Evolutionary conservation across 371 early-diverging fungal genomes (phyloP).

Genomic region (Zopfochytrium polystomum): DNA sequence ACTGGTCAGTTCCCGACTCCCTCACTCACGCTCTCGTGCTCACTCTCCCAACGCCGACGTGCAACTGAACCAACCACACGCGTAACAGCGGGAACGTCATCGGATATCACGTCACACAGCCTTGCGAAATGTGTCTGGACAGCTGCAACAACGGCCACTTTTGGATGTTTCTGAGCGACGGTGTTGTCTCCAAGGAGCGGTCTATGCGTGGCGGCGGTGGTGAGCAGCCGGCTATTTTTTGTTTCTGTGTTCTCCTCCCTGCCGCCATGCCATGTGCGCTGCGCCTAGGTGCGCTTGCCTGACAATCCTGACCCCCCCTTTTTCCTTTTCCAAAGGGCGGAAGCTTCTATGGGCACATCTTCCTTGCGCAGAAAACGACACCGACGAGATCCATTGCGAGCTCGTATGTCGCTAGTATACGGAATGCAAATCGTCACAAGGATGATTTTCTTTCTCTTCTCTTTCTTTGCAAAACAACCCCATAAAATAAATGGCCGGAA

Average conservation of each 20-base stretch:
- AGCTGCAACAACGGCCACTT: constrained; percentile 93
- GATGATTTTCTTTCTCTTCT: no score
- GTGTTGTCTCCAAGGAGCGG: background rate
- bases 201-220: constrained; percentile 4
- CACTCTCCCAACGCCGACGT: background rate
- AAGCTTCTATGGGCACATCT: constrained; percentile 25
- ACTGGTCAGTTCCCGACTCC: constrained; percentile 27
- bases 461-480: no score
- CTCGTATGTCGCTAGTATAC: no score
- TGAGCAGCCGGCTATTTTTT: constrained; percentile 14
- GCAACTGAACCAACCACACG: background rate
- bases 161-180: constrained; percentile 45
- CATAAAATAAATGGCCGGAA: no score
- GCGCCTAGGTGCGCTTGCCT: no score
- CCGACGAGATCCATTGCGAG: no score
- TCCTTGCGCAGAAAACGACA: constrained; percentile 22
- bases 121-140: constrained; percentile 86
- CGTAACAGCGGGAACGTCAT: constrained; percentile 79
- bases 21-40: background rate
- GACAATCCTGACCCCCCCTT: background rate
- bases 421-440: no score
- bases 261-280: no score
- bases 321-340: constrained; percentile 11
- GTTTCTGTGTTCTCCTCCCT: background rate
- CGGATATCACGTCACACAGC: constrained; percentile 94